These are phyloP conservation scores for Periconia macrospinosa DNA, from an alignment of 2,329 filamentous ascomycete species.

Conservation along the genomic window DNA sequence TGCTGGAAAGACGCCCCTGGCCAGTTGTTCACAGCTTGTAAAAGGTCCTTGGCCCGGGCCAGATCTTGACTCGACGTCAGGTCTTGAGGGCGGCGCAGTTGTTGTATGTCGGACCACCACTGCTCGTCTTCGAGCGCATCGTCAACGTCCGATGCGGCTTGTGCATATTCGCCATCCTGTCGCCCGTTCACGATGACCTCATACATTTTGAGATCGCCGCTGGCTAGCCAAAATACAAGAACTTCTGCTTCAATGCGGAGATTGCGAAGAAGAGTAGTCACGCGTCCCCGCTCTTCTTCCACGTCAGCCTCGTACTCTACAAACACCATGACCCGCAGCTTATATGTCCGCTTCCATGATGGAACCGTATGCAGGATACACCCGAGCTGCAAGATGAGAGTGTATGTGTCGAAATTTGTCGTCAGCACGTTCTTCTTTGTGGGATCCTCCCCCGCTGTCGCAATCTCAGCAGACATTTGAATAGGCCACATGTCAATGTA, in stretches of 20 bases:
- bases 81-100: constrained; percentile 41
- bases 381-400: constrained; percentile 82
- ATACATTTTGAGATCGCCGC: constrained; percentile 71
- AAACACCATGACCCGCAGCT: constrained; percentile 78
- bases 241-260: constrained; percentile 79
- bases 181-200: constrained; percentile 75
- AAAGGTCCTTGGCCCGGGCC: constrained; percentile 48
- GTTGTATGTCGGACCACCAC: constrained; percentile 81
- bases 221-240: constrained; percentile 79
- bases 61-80: constrained; percentile 48
- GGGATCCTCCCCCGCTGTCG: constrained; percentile 41
- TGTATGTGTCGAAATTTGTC: constrained; percentile 89
- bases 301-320: constrained; percentile 88
- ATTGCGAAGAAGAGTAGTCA: constrained; percentile 75
- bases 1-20: constrained; percentile 58
- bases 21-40: constrained; percentile 51
- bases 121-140: constrained; percentile 69
- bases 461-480: constrained; percentile 86
- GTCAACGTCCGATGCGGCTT: constrained; percentile 64
- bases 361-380: constrained; percentile 82
- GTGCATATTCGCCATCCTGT: constrained; percentile 51
- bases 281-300: constrained; percentile 72
- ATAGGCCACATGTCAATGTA: constrained; percentile 91
- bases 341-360: constrained; percentile 74
- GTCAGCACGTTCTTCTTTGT: constrained; percentile 67